These are phyloP conservation scores for Paramecium biaurelia DNA, from an alignment of 73 alveolate genomes.

Conservation along the genomic window DNA sequence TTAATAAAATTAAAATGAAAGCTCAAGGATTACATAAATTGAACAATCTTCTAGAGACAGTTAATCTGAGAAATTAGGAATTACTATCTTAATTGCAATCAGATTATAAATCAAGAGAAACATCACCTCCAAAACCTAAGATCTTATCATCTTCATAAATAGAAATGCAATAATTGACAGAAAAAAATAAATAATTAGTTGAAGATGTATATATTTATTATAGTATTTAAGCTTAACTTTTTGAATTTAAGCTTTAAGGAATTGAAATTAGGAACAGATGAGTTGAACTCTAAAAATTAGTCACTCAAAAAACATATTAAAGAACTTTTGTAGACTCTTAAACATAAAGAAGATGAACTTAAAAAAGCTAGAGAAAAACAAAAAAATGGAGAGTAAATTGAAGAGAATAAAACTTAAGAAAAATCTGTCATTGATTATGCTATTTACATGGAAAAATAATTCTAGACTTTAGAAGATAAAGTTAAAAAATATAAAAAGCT, in stretches of 20 bases:
- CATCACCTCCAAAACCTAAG: background rate
- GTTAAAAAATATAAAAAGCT: conserved; percentile 31
- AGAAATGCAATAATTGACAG: background rate
- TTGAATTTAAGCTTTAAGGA: background rate
- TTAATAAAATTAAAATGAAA: background rate
- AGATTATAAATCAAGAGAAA: conserved; percentile 5
- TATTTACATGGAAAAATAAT: conserved; percentile 34
- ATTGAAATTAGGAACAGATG: conserved; percentile 40
- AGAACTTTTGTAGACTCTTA: background rate
- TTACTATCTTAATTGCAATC: background rate
- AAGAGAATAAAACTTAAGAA: background rate
- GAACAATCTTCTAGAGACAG: background rate
- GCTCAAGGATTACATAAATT: background rate
- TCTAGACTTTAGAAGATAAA: conserved; percentile 23
- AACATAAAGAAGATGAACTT: conserved; percentile 38
- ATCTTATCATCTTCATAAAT: background rate
- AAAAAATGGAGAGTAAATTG: background rate
- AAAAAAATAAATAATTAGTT: conserved; percentile 16
- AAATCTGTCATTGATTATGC: conserved; percentile 38
- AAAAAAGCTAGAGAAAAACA: conserved; percentile 12
- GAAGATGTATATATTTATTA: conserved; percentile 1
- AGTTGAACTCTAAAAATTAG: background rate
- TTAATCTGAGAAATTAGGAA: conserved; percentile 4
- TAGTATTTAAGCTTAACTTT: background rate
- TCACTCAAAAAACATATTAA: conserved; percentile 3